A percentile compares a stretch with the other conserved stretches of the same genome.
Conservation (phyloP, 1,284 basidiomycete species). For the Heimioporus punctisporus region DNA sequence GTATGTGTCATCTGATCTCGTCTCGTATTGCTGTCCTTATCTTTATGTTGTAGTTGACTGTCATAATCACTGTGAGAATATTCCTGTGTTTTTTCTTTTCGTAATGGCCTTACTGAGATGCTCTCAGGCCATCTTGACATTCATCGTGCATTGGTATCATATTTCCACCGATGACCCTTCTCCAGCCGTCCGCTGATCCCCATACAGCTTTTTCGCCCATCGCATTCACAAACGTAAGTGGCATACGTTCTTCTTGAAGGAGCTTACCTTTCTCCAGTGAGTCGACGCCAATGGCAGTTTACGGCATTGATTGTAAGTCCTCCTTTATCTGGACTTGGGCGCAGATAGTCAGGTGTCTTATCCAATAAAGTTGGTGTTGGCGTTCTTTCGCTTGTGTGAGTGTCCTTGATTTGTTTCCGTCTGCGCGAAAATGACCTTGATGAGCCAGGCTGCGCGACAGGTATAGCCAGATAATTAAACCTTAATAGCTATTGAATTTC, state of each 20-base stretch:
- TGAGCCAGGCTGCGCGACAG: constrained; percentile 27
- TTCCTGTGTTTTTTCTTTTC: not conserved
- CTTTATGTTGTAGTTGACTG: constrained; percentile 39
- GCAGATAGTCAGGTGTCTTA: too few relatives aligned
- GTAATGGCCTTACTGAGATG: not conserved
- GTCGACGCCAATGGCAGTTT: constrained; percentile 23
- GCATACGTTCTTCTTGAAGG: not conserved
- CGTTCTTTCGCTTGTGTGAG: constrained; percentile 33
- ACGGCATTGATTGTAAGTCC: constrained; percentile 24
- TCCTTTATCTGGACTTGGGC: too few relatives aligned
- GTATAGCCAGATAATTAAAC: constrained; percentile 9
- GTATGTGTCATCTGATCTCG: constrained; percentile 31
- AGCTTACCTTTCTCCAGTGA: constrained; percentile 20
- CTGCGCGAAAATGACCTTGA: not conserved
- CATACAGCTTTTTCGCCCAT: constrained; percentile 28
- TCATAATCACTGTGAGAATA: constrained; percentile 43
- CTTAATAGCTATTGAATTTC: not conserved
- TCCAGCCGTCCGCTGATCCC: not conserved
- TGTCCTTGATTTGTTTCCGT: constrained; percentile 27
- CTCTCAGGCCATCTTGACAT: constrained; percentile 33
- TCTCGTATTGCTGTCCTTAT: not conserved
- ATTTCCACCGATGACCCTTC: constrained; percentile 11
- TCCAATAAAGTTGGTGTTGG: constrained; percentile 31
- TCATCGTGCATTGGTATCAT: constrained; percentile 33
- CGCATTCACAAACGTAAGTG: constrained; percentile 34